Evolutionary conservation across 116 monocot genomes (phyloP), one percentile per base, ranked within the genome.

Genomic region (Papilionanthe hybrid): DNA sequence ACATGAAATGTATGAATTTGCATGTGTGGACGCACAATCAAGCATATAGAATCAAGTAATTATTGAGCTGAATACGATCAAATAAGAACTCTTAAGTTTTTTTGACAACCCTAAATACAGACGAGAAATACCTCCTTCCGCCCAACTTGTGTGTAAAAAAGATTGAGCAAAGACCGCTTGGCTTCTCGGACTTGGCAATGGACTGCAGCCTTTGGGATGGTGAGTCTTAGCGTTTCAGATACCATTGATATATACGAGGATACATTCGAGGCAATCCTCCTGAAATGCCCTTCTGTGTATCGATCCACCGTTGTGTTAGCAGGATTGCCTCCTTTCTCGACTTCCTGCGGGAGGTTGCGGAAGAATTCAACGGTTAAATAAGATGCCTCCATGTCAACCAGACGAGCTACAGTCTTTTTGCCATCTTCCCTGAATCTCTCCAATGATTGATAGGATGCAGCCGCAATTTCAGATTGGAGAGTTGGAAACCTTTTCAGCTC

Each of bases 141-240:
- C 20, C 92, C 92, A 20, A 93, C 85, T 85, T 78, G 83, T 25
- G 86, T 65, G 30, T 90, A 93, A 80, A 93, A 93, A 75, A 80
- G 68, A 81, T 90, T 83, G 11, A 93, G 92, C 75, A 93, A 76
- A 37, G 84, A 86, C 15, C 90, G 75, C 76, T 93, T 93, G 12
- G 92, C 93, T 83, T 93, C 93, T 75, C 93, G 83, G 49, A 93
- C 93, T 85, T 93, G 93, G 75, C 93, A 90, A 72, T 93, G 77
- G 20, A 93, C 93, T 4, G 83, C 90, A 20, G 93, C 83, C 78
- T 93, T 93, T 5, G 92, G 92, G 69, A 93, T 85, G 49, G 92
- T 41, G 42, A 80, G 76, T 53, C 79, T 85, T 7, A 93, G 75
- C 3, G 90, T 93, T 3, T 93, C 85, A 4, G 88, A 88, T 12